Conservation (phyloP, 2,329 filamentous ascomycete species). For the Leptographium radiaticola region DNA sequence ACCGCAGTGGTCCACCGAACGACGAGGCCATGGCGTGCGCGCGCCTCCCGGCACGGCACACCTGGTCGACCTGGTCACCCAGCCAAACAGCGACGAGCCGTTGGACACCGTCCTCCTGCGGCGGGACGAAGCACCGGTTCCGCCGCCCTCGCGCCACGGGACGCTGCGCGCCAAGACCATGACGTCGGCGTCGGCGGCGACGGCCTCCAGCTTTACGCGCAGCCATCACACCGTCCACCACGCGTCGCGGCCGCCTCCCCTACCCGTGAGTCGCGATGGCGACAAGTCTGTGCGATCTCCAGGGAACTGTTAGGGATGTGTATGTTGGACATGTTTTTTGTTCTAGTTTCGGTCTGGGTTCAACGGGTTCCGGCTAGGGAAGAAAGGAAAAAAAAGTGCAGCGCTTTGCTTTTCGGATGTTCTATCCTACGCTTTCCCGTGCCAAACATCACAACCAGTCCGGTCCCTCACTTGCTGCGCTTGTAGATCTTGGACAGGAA, state of each 20-base stretch:
- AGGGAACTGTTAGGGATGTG: neutral
- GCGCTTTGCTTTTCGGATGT: neutral
- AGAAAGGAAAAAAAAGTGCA: too few relatives aligned
- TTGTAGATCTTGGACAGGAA: constrained; percentile 98
- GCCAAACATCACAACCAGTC: neutral
- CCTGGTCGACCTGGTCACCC: constrained; percentile 32
- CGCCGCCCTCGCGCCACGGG: neutral
- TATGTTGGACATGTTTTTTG: too few relatives aligned
- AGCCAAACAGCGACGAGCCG: constrained; percentile 1
- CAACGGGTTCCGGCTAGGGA: too few relatives aligned
- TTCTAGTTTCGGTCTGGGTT: too few relatives aligned
- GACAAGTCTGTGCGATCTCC: too few relatives aligned
- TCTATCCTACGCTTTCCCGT: neutral
- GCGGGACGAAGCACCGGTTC: neutral
- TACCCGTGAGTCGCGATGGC: too few relatives aligned
- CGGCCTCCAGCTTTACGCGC: constrained; percentile 3
- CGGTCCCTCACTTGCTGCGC: constrained; percentile 63
- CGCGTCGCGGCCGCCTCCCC: neutral
- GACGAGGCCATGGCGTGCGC: constrained; percentile 35
- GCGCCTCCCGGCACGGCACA: constrained; percentile 26
- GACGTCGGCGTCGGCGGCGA: constrained; percentile 7
- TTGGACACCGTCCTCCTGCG: neutral
- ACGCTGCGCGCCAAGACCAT: constrained; percentile 7
- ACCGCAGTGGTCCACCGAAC: constrained; percentile 41
- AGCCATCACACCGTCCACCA: constrained; percentile 6